Conservation (phyloP, 805 yeast species). For the Kuraishia molischiana region DNA sequence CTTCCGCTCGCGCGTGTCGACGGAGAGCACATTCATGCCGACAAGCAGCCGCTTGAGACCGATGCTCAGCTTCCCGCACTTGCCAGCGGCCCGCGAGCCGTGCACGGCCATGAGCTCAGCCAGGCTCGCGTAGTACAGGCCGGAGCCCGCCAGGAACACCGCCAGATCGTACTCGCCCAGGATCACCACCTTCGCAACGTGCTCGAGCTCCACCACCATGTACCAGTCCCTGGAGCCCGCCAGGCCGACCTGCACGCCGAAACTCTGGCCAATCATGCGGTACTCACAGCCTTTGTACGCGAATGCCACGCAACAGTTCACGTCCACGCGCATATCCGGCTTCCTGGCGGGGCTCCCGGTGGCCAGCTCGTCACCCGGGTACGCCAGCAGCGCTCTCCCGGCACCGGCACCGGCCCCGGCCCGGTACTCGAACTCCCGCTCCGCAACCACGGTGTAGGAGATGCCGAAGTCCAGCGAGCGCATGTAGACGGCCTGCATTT, state of each 20-base stretch:
- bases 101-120: not conserved
- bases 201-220: not conserved
- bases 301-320: not conserved
- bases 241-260: not conserved
- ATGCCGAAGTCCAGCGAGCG: not conserved
- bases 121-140: not conserved
- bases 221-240: not conserved
- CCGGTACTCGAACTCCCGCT: not conserved
- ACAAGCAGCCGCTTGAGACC: not conserved
- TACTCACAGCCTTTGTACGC: not conserved
- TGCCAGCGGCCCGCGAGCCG: not conserved
- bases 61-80: not conserved
- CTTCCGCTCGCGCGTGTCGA: not conserved
- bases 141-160: not conserved
- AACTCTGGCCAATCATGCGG: not conserved
- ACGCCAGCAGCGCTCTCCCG: not conserved
- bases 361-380: not conserved
- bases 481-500: not conserved
- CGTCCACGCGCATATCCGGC: not conserved
- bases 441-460: not conserved
- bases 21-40: not conserved
- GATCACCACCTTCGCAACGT: not conserved
- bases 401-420: not conserved
- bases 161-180: not conserved
- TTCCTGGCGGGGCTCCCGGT: not conserved